These are phyloP conservation scores for Camelina neglecta DNA, from an alignment of 345 rosid species.

Conservation along the genomic window DNA sequence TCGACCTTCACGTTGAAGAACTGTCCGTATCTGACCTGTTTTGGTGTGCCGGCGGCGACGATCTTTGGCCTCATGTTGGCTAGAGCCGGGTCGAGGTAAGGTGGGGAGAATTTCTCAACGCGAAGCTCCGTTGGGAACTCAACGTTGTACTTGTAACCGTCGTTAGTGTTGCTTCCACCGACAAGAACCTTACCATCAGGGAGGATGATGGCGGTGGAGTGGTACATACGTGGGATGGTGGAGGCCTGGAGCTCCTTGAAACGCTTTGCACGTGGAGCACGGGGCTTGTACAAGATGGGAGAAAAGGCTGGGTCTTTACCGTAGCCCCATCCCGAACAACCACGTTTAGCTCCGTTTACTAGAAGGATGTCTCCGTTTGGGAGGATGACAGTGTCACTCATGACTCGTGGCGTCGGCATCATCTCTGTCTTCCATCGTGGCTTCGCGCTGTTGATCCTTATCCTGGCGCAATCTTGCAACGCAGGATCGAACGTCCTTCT, in stretches of 20 bases:
- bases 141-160: slow-evolving; percentile 58
- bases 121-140: slow-evolving; percentile 75
- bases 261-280: slow-evolving; percentile 33
- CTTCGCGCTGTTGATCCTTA: slow-evolving; percentile 51
- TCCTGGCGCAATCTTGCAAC: slow-evolving; percentile 64
- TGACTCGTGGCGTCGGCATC: slow-evolving; percentile 74
- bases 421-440: slow-evolving; percentile 62
- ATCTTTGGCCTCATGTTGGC: slow-evolving; percentile 48
- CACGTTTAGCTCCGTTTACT: slow-evolving; percentile 72
- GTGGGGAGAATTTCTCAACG: slow-evolving; percentile 76
- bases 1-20: slow-evolving; percentile 39
- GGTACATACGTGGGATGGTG: slow-evolving; percentile 70
- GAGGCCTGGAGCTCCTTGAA: slow-evolving; percentile 50
- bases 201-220: slow-evolving; percentile 55
- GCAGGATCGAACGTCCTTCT: slow-evolving; percentile 46
- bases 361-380: slow-evolving; percentile 75
- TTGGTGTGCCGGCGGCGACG: background rate
- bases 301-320: slow-evolving; percentile 69
- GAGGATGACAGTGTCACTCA: slow-evolving; percentile 77
- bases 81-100: slow-evolving; percentile 57
- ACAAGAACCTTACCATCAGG: slow-evolving; percentile 71
- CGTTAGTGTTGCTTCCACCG: slow-evolving; percentile 73
- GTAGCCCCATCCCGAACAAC: slow-evolving; percentile 69
- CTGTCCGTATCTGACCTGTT: slow-evolving; percentile 43
- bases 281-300: slow-evolving; percentile 58